Base-by-base conservation (phyloP, 305 asterid species). In the Fraxinus greggii region DNA sequence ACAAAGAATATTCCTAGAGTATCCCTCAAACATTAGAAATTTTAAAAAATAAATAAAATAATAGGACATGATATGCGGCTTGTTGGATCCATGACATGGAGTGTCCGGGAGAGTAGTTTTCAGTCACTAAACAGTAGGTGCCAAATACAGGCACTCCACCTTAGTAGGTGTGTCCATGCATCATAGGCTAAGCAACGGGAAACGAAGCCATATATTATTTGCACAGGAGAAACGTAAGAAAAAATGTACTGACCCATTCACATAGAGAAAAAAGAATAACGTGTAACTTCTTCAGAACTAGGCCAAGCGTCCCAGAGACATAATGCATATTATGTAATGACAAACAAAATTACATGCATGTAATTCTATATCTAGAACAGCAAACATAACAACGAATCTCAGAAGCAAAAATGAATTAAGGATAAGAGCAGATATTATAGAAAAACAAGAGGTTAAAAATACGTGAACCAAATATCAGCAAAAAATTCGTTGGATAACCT, bases 401-500 rank as follows among this genome's bases (percentile, higher is more conserved):
- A 8, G 75, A 67, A 80, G 59, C 78, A 83, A 80, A 45, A 33
- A 75, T 36, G 77, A 73, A 23, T 54, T 19, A 56, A 77, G 73
- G 73, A 28, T 28, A 12, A n/a, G 80, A 28, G 17, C 59, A 54
- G 9, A 48, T 77, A 77, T 15, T 28, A n/a, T 17, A 23, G 26
- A 29, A 77, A 51, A 51, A 31, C 23, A 15, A 19, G 40, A 77
- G 70, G 23, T 29, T 35, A 28, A 38, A 26, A 7, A 36, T 42
- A 28, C 0, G 24, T 4, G 23, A 24, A 28, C 17, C 29, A 38
- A 61, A 40, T 35, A 67, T 40, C n/a, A 38, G 45, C 65, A 69
- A 69, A 69, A 69, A 69, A 36, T 13, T 65, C 42, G 15, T 29
- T 7, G 13, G 13, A 85, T 80, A 82, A 95, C 99, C 98, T 94